Evolutionary conservation across 805 yeast genomes (phyloP).

Genomic region (Helenozyma rhizophorensis): DNA sequence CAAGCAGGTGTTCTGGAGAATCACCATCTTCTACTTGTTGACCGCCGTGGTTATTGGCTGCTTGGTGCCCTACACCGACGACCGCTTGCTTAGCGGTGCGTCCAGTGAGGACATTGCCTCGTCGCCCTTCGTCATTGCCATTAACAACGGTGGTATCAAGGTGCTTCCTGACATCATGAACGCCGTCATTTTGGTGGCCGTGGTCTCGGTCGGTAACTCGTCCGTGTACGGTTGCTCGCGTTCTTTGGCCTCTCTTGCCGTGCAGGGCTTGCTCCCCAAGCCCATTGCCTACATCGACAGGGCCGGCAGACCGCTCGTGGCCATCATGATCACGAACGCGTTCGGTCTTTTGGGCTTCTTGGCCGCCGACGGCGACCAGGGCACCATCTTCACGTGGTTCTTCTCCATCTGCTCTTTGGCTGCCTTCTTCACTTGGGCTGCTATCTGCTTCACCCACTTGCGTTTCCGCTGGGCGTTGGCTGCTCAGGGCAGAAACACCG

Average conservation of each 20-base stretch:
- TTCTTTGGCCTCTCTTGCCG: slow-evolving; percentile 58
- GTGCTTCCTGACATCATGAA: slow-evolving; percentile 25
- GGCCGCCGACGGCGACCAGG: slow-evolving; percentile 26
- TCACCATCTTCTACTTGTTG: slow-evolving; percentile 45
- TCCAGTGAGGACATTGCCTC: slow-evolving; percentile 14
- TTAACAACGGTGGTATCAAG: slow-evolving; percentile 23
- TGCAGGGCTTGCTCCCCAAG: slow-evolving; percentile 59
- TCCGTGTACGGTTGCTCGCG: slow-evolving; percentile 42
- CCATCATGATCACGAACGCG: slow-evolving; percentile 45
- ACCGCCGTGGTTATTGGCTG: slow-evolving; percentile 47
- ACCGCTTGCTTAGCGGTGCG: slow-evolving; percentile 18
- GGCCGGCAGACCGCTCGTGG: slow-evolving; percentile 62
- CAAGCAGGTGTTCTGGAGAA: slow-evolving; percentile 53
- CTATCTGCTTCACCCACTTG: slow-evolving; percentile 37
- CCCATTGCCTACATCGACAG: slow-evolving; percentile 58
- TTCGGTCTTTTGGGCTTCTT: slow-evolving; percentile 40
- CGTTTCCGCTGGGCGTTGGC: slow-evolving; percentile 38
- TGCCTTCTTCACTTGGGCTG: slow-evolving; percentile 38
- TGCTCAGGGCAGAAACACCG: slow-evolving; percentile 28
- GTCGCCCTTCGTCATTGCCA: slow-evolving; percentile 29
- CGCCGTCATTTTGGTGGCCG: slow-evolving; percentile 24
- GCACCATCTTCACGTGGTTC: slow-evolving; percentile 36
- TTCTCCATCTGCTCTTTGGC: slow-evolving; percentile 39
- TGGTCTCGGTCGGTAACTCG: slow-evolving; percentile 27
- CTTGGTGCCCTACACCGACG: slow-evolving; percentile 47